These are phyloP conservation scores for Tolypocladium endophyticum DNA, from an alignment of 2,329 filamentous ascomycete genomes.

Conservation along the genomic window DNA sequence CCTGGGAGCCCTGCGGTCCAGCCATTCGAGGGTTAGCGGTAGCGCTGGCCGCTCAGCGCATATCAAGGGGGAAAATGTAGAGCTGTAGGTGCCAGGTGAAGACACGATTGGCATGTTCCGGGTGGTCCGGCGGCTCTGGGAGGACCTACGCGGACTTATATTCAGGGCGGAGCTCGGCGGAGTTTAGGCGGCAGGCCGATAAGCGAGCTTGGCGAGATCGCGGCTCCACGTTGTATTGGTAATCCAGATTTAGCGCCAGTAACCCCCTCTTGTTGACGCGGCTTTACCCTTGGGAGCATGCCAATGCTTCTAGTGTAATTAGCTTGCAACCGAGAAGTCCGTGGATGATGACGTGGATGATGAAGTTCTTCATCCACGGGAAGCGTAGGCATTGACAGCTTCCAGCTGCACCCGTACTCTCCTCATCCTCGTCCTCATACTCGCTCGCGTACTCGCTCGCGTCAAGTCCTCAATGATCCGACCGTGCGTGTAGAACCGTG, in stretches of 20 bases:
- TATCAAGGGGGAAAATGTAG: background rate
- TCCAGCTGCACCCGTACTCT: too few species aligned
- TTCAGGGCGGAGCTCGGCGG: background rate
- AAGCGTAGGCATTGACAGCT: background rate
- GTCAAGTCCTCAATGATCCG: too few species aligned
- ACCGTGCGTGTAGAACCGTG: too few species aligned
- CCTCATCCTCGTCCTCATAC: too few species aligned
- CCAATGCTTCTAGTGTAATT: background rate
- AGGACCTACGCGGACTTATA: background rate
- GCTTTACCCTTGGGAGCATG: background rate
- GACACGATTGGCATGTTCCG: background rate
- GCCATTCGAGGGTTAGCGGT: background rate
- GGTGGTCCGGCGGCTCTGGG: background rate
- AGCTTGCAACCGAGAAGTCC: too few species aligned
- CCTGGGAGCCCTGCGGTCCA: background rate
- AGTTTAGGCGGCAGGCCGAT: background rate
- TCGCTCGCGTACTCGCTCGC: too few species aligned
- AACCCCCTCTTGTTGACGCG: background rate
- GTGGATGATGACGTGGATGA: background rate
- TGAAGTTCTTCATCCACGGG: too few species aligned
- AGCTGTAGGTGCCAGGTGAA: background rate
- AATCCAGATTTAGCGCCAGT: background rate
- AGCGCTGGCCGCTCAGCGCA: background rate
- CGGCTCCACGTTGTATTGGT: background rate
- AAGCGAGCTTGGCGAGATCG: background rate